Evolutionary conservation across 768 basidiomycete genomes (phyloP), one percentile per base, ranked within the genome.

Genomic region (Suillus variegatus): DNA sequence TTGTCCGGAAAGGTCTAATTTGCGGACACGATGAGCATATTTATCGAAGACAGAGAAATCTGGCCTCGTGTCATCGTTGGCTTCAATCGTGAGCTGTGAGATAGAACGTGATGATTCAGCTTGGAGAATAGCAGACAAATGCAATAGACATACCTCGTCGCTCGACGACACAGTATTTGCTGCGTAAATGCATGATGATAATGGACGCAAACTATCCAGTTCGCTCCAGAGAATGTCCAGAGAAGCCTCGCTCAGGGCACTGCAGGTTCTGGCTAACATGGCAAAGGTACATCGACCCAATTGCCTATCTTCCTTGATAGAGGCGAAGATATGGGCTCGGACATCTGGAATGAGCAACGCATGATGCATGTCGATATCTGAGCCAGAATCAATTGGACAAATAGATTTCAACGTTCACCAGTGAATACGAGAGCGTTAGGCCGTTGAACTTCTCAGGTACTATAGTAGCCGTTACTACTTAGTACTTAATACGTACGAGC

Each of bases 21-120:
- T 58, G 22, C 57, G 57, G 16, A 58, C 57, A 12, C 57, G 57
- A 41, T 58, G 25, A 41, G 57, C 38, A 58, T 58, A 58, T 58
- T 28, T 58, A 22, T 41, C 5, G 16, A 58, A 58, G 57, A 58
- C 16, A 18, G 57, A 58, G 22, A 25, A 40, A 41, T 58, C 25
- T 25, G 57, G 57, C 28, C 25, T 18, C 40, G 3, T 18, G 57
- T 58, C 40, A 18, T 41, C 5, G 5, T 18, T 9, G 13, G 25
- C 22, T 58, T 58, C 57, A 41, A 18, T 16, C 10, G 14, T 58
- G 22, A 10, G 18, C 57, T 58, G 40, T 12, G 25, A 10, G 38
- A 58, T 38, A 25, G 3, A 28, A 38, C 22, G 55, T 22, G 36
- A 16, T 12, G 9, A 40, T 41, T 58, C 40, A 41, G 57, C 40